Base-by-base conservation (phyloP, 2,329 filamentous ascomycete genomes). In the Ophiocordyceps camponoti-saundersi region DNA sequence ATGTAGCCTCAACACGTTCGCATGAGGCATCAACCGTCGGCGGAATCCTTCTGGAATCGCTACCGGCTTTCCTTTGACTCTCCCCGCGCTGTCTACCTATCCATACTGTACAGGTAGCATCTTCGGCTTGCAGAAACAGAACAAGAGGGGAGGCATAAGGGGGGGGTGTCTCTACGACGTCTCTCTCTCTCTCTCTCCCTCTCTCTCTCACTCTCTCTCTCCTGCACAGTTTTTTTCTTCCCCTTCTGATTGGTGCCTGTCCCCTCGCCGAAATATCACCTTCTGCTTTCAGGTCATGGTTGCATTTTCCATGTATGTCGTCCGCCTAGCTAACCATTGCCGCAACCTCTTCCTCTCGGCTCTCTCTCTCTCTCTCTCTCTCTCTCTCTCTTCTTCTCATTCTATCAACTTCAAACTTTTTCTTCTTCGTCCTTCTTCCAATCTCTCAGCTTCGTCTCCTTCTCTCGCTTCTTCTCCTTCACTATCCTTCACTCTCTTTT, bases 201-300 rank as follows among this genome's bases (percentile, higher is more conserved):
- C 23, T n/a, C n/a, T n/a, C n/a, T n/a, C n/a, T n/a, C n/a, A 32
- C 29, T 32, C 7, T 32, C 29, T 7, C 13, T 32, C 7, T 32
- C 29, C 13, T 32, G 29, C n/a, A n/a, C n/a, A n/a, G 3, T 3
- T 34, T 5, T 34, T 34, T 13, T 11, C 11, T 16, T 51, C 48
- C 30, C 48, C 44, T 23, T 44, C 18, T 62, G 58, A 62, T 62
- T 62, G 60, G 60, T 52, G 57, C 51, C 51, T 48, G 15, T 34
- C 43, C 50, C 47, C 45, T 53, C 50, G 53, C 34, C 44, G 34
- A 40, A 40, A 56, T 55, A 57, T 53, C 57, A 63, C 60, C 60
- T 63, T 63, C 60, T 63, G 48, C 52, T 62, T 62, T 61, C 53
- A 53, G 60, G 60, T 51, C 50, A 55, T 54, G 55, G 60, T 62